A percentile compares a stretch with the other conserved stretches of the same genome.
phyloP scores from a whole-genome alignment of 2,329 filamentous ascomycete genomes.

The Clarireedia monteithiana region DNA sequence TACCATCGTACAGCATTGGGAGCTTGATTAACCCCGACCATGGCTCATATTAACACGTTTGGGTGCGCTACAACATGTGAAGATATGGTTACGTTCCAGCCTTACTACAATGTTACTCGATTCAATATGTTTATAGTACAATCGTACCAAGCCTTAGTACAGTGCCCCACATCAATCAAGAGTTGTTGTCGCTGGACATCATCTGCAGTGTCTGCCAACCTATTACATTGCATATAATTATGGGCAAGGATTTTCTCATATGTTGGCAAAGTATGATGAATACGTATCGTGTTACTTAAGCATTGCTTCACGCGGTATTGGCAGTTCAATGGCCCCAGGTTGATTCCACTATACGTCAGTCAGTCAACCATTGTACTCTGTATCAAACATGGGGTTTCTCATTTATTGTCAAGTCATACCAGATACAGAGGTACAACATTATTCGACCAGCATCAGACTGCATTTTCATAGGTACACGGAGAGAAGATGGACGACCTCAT shows the following conservation, averaged over 20 bases:
- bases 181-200: no score
- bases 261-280: no score
- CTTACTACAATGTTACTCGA: not conserved
- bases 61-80: not conserved
- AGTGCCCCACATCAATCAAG: no score
- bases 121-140: not conserved
- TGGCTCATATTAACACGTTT: not conserved
- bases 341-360: no score
- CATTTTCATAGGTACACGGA: not conserved
- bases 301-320: no score
- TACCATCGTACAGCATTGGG: not conserved
- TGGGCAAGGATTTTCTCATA: no score
- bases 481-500: not conserved
- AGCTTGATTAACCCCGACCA: not conserved
- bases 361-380: no score
- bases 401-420: not conserved
- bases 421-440: not conserved
- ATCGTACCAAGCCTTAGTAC: not conserved
- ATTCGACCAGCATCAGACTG: not conserved
- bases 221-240: no score
- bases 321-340: no score
- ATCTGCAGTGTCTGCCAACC: no score
- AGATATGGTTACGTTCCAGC: not conserved
- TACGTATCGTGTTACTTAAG: no score
- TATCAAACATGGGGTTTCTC: not conserved